Evolutionary conservation across 106 monocot species (phyloP), one percentile per base, ranked within the genome.

Genomic region (Dendrobium chrysotoxum): DNA sequence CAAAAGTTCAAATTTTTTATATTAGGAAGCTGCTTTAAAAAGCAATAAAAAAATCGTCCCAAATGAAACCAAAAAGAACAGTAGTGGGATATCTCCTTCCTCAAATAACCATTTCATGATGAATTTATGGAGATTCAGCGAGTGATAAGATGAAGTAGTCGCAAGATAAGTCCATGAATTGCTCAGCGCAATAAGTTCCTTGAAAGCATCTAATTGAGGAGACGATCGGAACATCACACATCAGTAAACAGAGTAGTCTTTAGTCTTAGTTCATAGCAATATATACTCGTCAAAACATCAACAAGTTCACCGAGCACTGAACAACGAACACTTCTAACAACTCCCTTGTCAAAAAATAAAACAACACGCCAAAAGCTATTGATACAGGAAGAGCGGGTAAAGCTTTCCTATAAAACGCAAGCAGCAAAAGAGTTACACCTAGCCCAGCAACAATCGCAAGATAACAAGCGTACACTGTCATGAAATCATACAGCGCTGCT

Each of bases 301-400:
- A 65, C 47, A 97, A 77, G 80, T 94, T 90, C 13, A 81, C 64
- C 0, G 94, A 97, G 70, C 87, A 94, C 73, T 91, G 91, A 39
- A 93, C 83, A n/a, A 95, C 85, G 83, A 99, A 93, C 18, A 68
- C 85, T 77, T 99, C 98, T 40, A 99, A 80, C 83, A 95, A 84
- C 9, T 81, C 57, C 76, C 95, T 81, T 15, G 98, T 87, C 82
- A 95, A 83, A 1, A 90, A 77, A 85, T 99, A 95, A 84, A 99
- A 91, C 74, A 92, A 72, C 65, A 89, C 77, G 26, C 98, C 98
- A 44, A 99, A 89, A 55, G 86, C 76, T 67, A 99, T 83, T 4
- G 98, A 99, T n/a, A 99, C 81, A 15, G 98, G 98, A 40, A 99
- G 91, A 45, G 98, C 98, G 1, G 98, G 98, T 81, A 99, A 84